Conservation (phyloP, 176 grass and related monocot genomes). For the Raddia distichophylla region DNA sequence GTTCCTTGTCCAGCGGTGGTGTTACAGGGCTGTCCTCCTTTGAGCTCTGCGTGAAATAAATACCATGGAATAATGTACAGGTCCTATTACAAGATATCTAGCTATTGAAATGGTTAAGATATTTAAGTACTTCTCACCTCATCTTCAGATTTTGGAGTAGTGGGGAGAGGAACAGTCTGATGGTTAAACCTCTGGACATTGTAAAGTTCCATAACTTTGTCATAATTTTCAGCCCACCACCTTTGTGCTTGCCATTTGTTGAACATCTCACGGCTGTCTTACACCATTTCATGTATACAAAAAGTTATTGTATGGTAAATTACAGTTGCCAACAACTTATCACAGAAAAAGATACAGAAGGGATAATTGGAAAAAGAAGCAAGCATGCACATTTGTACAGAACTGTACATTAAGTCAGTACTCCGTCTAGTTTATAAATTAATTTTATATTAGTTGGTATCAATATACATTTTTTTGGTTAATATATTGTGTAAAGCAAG, state of each 20-base stretch:
- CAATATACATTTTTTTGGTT: background rate
- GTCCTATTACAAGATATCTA: background rate
- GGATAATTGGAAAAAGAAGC: background rate
- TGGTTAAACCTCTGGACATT: conserved; percentile 93
- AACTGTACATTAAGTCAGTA: background rate
- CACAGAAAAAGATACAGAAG: background rate
- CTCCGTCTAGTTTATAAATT: background rate
- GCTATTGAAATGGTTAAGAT: background rate
- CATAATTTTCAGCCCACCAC: conserved; percentile 99
- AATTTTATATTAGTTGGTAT: background rate
- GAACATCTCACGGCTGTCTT: conserved; percentile 84
- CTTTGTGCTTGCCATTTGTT: conserved; percentile 96
- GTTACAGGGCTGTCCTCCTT: conserved; percentile 84
- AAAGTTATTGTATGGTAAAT: conserved; percentile 12
- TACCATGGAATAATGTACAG: background rate
- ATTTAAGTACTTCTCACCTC: conserved; percentile 47
- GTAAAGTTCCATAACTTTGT: conserved; percentile 96
- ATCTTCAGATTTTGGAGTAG: conserved; percentile 84
- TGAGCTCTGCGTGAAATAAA: conserved; percentile 55
- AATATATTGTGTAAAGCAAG: background rate
- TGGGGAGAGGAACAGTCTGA: conserved; percentile 73
- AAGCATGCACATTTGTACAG: background rate
- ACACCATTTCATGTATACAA: conserved; percentile 23
- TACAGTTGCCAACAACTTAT: conserved; percentile 20
- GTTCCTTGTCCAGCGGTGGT: conserved; percentile 78